These are phyloP conservation scores for Aspergillus uvarum DNA, from an alignment of 2,329 filamentous ascomycete species.

Conservation along the genomic window DNA sequence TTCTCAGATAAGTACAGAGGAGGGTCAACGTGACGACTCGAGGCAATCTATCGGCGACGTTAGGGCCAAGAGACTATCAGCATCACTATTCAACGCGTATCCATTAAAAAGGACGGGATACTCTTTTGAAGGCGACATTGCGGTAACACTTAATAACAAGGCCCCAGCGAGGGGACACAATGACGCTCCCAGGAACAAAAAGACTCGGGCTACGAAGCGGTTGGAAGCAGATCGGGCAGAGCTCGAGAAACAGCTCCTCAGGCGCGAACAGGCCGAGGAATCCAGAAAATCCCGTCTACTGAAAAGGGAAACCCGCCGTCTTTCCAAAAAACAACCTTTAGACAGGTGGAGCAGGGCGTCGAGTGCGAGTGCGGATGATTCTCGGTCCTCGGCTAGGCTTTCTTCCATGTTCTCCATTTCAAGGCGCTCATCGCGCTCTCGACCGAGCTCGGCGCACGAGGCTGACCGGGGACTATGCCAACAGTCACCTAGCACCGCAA, in stretches of 20 bases:
- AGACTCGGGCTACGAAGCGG: slow-evolving; percentile 32
- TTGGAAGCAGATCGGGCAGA: slow-evolving; percentile 36
- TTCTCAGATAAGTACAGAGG: neutral
- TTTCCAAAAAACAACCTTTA: slow-evolving; percentile 38
- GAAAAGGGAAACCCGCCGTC: slow-evolving; percentile 30
- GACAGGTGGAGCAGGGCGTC: slow-evolving; percentile 31
- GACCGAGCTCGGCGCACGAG: slow-evolving; percentile 26
- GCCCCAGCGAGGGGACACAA: slow-evolving; percentile 23
- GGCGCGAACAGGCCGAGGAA: slow-evolving; percentile 27
- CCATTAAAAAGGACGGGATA: neutral
- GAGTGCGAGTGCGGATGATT: slow-evolving; percentile 30
- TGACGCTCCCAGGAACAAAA: slow-evolving; percentile 22
- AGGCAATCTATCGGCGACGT: neutral
- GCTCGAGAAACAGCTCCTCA: slow-evolving; percentile 22
- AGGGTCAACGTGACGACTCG: neutral
- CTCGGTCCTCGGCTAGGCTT: slow-evolving; percentile 25
- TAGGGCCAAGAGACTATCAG: neutral
- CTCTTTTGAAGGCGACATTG: slow-evolving; percentile 6
- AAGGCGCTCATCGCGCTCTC: slow-evolving; percentile 29
- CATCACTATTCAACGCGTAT: no score
- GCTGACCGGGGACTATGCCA: slow-evolving; percentile 14
- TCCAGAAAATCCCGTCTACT: slow-evolving; percentile 13
- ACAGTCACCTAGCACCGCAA: neutral
- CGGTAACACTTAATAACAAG: slow-evolving; percentile 15
- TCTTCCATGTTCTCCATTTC: slow-evolving; percentile 31